Percentiles rank a stretch among this genome's conserved stretches.
These are phyloP conservation scores for Colletotrichum echinochloae DNA, from an alignment of 2,329 filamentous ascomycete genomes.

Conservation along the genomic window DNA sequence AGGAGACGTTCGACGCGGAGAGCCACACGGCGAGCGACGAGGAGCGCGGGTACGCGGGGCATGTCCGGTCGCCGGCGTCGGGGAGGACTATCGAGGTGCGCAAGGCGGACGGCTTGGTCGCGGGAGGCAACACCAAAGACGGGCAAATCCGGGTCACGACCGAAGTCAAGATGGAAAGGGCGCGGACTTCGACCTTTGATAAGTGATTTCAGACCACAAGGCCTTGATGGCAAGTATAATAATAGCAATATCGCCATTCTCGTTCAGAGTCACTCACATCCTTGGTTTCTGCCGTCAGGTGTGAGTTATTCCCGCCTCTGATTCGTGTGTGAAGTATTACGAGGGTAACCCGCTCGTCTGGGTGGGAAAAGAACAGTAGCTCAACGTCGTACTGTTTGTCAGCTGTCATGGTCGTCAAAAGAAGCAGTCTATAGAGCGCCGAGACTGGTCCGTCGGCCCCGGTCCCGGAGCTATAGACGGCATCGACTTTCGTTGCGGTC, in stretches of 20 bases:
- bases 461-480: background rate
- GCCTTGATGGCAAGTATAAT: background rate
- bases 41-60: slow-evolving; percentile 23
- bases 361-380: too few relatives aligned
- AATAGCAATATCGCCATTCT: background rate
- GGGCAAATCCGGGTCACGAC: slow-evolving; percentile 34
- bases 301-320: too few relatives aligned
- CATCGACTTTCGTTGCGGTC: background rate
- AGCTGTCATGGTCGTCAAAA: too few relatives aligned
- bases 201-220: background rate
- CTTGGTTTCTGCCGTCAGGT: too few relatives aligned
- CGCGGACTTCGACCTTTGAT: slow-evolving; percentile 24
- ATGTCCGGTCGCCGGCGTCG: slow-evolving; percentile 6
- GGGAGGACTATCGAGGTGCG: slow-evolving; percentile 30
- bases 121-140: slow-evolving; percentile 10
- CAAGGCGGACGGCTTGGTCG: slow-evolving; percentile 25
- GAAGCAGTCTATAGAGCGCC: too few relatives aligned
- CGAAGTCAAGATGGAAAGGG: slow-evolving; percentile 28
- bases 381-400: too few relatives aligned
- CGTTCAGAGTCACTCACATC: background rate
- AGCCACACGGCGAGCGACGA: slow-evolving; percentile 14
- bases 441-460: too few relatives aligned
- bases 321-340: too few relatives aligned
- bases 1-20: slow-evolving; percentile 1
- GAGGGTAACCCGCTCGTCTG: too few relatives aligned